Conservation (phyloP, 2,329 filamentous ascomycete species). For the Coniella lustricola region DNA sequence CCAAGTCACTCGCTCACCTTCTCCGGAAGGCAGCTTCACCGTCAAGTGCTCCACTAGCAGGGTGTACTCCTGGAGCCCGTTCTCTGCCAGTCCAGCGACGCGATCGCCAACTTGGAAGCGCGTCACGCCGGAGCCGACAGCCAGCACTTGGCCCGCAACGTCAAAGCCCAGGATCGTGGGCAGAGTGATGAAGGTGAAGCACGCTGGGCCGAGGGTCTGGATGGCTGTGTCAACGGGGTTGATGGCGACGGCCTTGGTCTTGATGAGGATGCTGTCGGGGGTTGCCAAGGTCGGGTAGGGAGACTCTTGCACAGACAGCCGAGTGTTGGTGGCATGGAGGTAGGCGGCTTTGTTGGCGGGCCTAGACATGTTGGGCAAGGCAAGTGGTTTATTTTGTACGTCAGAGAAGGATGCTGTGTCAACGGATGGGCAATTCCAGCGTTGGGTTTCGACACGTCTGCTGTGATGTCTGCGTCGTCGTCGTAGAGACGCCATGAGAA, state of each 20-base stretch:
- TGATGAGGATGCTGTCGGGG: slow-evolving; percentile 22
- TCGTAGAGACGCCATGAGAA: no score
- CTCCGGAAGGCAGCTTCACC: slow-evolving; percentile 17
- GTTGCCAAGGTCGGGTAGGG: slow-evolving; percentile 1
- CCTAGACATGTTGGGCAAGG: no score
- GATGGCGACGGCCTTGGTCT: slow-evolving; percentile 26
- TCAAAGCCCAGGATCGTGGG: slow-evolving; percentile 28
- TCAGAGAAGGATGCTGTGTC: no score
- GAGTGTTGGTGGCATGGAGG: slow-evolving; percentile 4
- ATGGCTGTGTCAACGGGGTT: slow-evolving; percentile 27
- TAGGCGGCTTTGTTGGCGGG: slow-evolving; percentile 3
- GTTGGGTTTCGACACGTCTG: no score
- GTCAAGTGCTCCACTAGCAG: slow-evolving; percentile 18
- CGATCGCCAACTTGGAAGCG: slow-evolving; percentile 29
- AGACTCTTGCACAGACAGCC: slow-evolving; percentile 5
- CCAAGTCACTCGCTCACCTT: slow-evolving; percentile 16
- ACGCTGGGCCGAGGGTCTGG: slow-evolving; percentile 23
- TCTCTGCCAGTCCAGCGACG: slow-evolving; percentile 22
- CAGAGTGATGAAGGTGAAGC: slow-evolving; percentile 24
- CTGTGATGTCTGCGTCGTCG: no score
- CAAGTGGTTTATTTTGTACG: no score
- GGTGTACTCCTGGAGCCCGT: slow-evolving; percentile 24
- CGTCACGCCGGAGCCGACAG: slow-evolving; percentile 23
- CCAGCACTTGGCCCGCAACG: slow-evolving; percentile 28
- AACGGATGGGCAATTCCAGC: no score